Conservation (phyloP, 345 rosid species). For the Dipteronia sinensis region DNA sequence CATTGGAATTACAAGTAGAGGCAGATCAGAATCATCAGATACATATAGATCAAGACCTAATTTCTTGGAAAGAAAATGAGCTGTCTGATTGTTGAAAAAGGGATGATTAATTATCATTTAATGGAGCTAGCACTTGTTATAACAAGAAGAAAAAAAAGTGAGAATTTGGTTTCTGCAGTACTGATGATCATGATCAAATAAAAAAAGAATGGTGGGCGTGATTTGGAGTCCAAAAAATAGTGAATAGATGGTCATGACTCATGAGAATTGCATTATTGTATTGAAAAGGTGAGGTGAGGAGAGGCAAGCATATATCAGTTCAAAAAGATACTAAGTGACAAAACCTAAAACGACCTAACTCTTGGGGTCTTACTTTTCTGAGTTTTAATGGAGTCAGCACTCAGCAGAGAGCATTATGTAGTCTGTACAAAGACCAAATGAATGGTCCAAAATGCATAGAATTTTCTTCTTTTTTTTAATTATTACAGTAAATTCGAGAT, state of each 20-base stretch:
- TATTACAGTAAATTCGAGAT: too few species aligned
- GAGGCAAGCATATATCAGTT: too few species aligned
- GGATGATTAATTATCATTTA: not conserved
- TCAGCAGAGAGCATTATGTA: not conserved
- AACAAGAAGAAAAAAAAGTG: not conserved
- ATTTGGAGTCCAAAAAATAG: conserved; percentile 6
- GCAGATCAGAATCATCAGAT: too few species aligned
- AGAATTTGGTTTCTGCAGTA: not conserved
- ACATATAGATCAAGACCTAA: not conserved
- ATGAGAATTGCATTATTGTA: not conserved
- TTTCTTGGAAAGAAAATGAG: not conserved
- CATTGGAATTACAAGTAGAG: not conserved
- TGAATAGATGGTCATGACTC: too few species aligned
- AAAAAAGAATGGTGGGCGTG: not conserved
- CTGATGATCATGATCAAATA: not conserved
- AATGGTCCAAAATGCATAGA: too few species aligned
- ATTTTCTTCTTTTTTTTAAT: too few species aligned
- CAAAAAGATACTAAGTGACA: not conserved
- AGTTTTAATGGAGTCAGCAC: conserved; percentile 5
- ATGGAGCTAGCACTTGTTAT: not conserved
- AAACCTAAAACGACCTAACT: conserved; percentile 10
- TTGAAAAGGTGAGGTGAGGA: not conserved
- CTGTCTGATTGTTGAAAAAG: not conserved
- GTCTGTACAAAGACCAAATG: not conserved
- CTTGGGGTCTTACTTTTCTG: not conserved